Evolutionary conservation across 495 filamentous ascomycete genomes (phyloP).

Genomic region (Podospora tetraspora): DNA sequence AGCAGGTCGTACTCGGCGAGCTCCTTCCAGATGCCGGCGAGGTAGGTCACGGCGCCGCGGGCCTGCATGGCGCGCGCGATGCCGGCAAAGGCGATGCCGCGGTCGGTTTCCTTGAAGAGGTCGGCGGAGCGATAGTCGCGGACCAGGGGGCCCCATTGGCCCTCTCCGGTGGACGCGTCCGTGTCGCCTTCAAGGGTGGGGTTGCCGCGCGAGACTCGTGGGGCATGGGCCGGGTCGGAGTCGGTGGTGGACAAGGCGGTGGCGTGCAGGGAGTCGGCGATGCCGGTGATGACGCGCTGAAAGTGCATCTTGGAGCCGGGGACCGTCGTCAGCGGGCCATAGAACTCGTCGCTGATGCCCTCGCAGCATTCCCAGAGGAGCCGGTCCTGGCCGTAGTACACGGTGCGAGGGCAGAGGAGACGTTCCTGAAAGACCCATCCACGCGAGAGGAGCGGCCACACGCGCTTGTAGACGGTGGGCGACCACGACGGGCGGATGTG

Average conservation of each 20-base stretch:
- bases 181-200: neutral
- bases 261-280: neutral
- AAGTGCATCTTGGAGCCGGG: conserved; percentile 7
- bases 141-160: conserved; percentile 10
- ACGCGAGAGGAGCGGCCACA: conserved; percentile 13
- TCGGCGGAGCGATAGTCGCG: neutral
- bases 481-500: conserved; percentile 1
- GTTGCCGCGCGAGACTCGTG: neutral
- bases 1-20: conserved; percentile 11
- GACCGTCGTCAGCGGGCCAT: conserved; percentile 7
- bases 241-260: too few species aligned
- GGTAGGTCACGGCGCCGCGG: conserved; percentile 14
- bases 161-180: neutral
- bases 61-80: conserved; percentile 17
- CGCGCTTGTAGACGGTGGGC: neutral
- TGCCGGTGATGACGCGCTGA: conserved; percentile 9
- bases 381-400: conserved; percentile 13
- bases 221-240: too few species aligned
- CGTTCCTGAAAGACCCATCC: conserved; percentile 20
- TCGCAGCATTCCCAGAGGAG: conserved; percentile 18
- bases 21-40: conserved; percentile 21
- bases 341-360: conserved; percentile 8
- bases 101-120: conserved; percentile 19
- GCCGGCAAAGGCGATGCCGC: conserved; percentile 22
- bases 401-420: conserved; percentile 9